A percentile compares a stretch with the other conserved stretches of the same genome.
phyloP scores from a whole-genome alignment of 140 eudicot species.

The Flaveria floridana region DNA sequence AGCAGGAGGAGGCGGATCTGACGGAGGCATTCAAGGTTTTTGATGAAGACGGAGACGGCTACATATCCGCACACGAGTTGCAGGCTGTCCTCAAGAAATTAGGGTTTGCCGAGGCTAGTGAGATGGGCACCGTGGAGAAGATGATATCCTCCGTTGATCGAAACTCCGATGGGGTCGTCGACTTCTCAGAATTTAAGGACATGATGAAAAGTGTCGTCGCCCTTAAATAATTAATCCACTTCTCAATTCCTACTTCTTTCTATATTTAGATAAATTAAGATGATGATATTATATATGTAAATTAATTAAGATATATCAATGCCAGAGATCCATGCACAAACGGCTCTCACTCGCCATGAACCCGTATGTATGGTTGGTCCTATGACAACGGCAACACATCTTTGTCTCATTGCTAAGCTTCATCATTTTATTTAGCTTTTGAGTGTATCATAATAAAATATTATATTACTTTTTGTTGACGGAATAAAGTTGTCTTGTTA shows the following conservation, averaged over 20 bases:
- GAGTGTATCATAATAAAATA: too few species aligned
- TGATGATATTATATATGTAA: not conserved
- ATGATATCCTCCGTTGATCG: conserved; percentile 75
- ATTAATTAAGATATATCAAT: not conserved
- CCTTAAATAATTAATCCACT: conserved; percentile 21
- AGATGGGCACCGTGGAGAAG: conserved; percentile 56
- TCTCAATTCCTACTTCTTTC: too few species aligned
- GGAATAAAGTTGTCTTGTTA: too few species aligned
- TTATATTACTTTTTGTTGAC: too few species aligned
- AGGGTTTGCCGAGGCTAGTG: conserved; percentile 62
- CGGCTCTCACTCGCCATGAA: not conserved
- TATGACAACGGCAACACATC: too few species aligned
- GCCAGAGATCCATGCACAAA: not conserved
- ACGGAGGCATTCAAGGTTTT: conserved; percentile 76
- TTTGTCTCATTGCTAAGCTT: too few species aligned
- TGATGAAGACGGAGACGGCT: conserved; percentile 84
- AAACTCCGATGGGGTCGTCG: conserved; percentile 69
- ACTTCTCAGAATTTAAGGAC: conserved; percentile 72
- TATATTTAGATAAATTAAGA: not conserved
- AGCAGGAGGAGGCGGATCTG: conserved; percentile 60
- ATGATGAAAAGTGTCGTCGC: conserved; percentile 69
- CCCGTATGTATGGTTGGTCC: not conserved
- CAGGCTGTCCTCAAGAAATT: conserved; percentile 62
- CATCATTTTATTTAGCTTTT: too few species aligned
- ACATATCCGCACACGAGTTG: conserved; percentile 67